phyloP scores from a whole-genome alignment of 2,329 filamentous ascomycete species.

The Rhynchosporium agropyri region DNA sequence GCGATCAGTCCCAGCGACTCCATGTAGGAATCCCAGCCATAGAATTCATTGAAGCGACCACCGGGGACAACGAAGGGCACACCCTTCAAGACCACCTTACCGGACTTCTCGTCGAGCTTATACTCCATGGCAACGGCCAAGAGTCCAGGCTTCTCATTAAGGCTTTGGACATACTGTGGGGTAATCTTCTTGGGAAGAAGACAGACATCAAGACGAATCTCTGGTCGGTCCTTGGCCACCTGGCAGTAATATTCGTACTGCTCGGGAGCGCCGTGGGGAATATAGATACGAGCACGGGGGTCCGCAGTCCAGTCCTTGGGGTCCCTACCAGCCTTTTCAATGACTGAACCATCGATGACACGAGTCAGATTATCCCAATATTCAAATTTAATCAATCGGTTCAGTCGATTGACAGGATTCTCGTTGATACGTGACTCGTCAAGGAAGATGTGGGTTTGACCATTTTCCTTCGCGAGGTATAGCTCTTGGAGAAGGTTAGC shows the following conservation, averaged over 20 bases:
- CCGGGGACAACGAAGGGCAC: constrained; percentile 97
- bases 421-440: constrained; percentile 92
- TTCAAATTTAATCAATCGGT: constrained; percentile 81
- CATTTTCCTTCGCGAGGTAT: constrained; percentile 87
- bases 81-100: constrained; percentile 72
- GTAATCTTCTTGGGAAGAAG: constrained; percentile 77
- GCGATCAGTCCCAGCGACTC: constrained; percentile 86
- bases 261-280: constrained; percentile 80
- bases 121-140: constrained; percentile 89
- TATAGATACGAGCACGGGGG: constrained; percentile 87
- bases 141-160: constrained; percentile 87
- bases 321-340: constrained; percentile 83
- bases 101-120: constrained; percentile 65
- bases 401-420: constrained; percentile 88
- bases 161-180: constrained; percentile 75
- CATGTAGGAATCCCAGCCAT: constrained; percentile 99
- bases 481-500: constrained; percentile 96
- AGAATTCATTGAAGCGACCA: constrained; percentile 96
- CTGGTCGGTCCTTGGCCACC: constrained; percentile 76
- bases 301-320: constrained; percentile 95
- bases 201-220: constrained; percentile 85
- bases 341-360: constrained; percentile 83
- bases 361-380: constrained; percentile 94
- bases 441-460: constrained; percentile 84
- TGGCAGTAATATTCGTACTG: constrained; percentile 88